phyloP scores from a whole-genome alignment of 192 early-diverging fungal genomes.

The Backusella australiensis region DNA sequence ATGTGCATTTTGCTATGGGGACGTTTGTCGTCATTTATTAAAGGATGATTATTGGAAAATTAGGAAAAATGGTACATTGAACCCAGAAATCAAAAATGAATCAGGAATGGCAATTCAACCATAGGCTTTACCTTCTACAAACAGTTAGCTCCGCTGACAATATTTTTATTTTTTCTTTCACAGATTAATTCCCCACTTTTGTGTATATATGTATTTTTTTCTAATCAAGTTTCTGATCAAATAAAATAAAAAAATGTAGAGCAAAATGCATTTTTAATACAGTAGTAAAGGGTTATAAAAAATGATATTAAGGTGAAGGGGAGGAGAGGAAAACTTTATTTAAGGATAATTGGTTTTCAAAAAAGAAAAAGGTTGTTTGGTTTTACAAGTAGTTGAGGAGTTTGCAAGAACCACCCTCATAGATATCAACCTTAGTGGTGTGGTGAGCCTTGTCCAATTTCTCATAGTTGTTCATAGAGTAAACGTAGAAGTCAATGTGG shows the following conservation, averaged over 20 bases:
- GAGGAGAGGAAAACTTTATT: not conserved
- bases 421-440: conserved; percentile 34
- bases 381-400: conserved; percentile 34
- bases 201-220: not conserved
- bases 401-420: conserved; percentile 37
- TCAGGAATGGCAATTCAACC: conserved; percentile 1
- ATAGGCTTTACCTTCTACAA: not conserved
- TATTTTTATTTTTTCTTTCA: not conserved
- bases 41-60: not conserved
- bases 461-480: conserved; percentile 28
- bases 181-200: not conserved
- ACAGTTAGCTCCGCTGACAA: not conserved
- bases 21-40: not conserved
- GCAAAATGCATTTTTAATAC: too few relatives aligned
- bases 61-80: conserved; percentile 3
- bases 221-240: not conserved
- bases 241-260: too few relatives aligned
- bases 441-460: conserved; percentile 22
- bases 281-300: too few relatives aligned
- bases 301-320: too few relatives aligned
- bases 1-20: not conserved
- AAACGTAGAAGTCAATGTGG: conserved; percentile 38
- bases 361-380: not conserved
- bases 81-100: conserved; percentile 2
- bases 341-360: not conserved